phyloP scores from a whole-genome alignment of 805 yeast genomes.

The Lipomyces starkeyi region DNA sequence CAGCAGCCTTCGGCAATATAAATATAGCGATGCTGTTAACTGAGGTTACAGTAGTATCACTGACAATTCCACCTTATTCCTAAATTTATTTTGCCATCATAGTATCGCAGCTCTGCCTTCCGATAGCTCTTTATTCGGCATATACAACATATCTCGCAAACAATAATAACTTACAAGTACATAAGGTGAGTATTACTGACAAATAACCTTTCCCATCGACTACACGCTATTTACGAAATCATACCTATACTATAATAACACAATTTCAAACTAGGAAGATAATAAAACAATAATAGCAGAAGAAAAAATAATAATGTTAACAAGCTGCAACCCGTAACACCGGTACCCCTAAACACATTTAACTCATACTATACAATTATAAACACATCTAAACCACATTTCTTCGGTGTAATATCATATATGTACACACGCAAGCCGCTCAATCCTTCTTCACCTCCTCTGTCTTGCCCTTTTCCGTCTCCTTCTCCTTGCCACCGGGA shows the following conservation, averaged over 20 bases:
- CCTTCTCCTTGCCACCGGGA: conserved; percentile 21
- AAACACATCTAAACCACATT: background rate
- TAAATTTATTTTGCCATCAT: no score
- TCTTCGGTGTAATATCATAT: background rate
- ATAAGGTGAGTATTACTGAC: background rate
- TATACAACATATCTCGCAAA: background rate
- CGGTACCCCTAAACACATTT: background rate
- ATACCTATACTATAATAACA: background rate
- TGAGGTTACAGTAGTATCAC: no score
- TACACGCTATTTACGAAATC: background rate
- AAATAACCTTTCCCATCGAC: background rate
- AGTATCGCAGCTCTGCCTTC: no score
- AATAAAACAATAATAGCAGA: background rate
- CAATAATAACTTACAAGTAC: background rate
- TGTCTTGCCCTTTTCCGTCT: background rate
- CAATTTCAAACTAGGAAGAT: background rate
- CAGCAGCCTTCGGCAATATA: no score
- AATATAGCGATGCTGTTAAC: no score
- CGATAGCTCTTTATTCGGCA: no score
- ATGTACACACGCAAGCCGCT: background rate
- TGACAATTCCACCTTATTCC: no score
- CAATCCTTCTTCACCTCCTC: background rate
- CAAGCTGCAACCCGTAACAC: conserved; percentile 1
- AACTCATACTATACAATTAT: background rate
- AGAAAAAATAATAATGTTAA: background rate